Conservation (phyloP, 306 rosid genomes). For the Dryas drummondii region DNA sequence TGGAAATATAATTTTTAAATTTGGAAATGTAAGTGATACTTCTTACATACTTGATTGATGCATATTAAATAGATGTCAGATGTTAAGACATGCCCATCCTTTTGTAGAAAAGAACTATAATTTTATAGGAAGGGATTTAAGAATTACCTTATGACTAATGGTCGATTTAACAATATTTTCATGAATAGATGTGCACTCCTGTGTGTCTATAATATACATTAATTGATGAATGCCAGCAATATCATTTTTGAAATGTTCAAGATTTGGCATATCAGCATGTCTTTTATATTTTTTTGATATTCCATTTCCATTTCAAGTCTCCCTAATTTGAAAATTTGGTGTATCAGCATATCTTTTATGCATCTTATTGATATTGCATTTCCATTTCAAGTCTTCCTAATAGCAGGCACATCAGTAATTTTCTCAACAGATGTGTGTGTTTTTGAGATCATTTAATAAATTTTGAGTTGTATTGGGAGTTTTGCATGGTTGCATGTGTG, state of each 20-base stretch:
- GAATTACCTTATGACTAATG: not conserved
- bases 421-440: too few relatives aligned
- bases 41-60: not conserved
- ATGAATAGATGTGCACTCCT: not conserved
- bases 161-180: not conserved
- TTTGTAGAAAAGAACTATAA: not conserved
- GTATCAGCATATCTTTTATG: not conserved
- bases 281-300: too few relatives aligned
- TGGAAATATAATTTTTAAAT: not conserved
- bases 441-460: too few relatives aligned
- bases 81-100: not conserved
- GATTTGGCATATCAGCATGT: too few relatives aligned
- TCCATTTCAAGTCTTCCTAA: too few relatives aligned
- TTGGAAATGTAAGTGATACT: not conserved
- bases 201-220: not conserved
- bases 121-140: not conserved
- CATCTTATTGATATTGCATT: too few relatives aligned
- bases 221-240: not conserved
- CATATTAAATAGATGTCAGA: not conserved
- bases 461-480: conserved; percentile 7
- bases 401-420: too few relatives aligned
- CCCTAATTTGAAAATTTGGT: not conserved
- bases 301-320: too few relatives aligned
- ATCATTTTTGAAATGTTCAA: too few relatives aligned
- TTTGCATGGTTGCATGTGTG: conserved; percentile 17